Base-by-base conservation (phyloP, 179 eudicot genomes). In the Beta macrorhiza region DNA sequence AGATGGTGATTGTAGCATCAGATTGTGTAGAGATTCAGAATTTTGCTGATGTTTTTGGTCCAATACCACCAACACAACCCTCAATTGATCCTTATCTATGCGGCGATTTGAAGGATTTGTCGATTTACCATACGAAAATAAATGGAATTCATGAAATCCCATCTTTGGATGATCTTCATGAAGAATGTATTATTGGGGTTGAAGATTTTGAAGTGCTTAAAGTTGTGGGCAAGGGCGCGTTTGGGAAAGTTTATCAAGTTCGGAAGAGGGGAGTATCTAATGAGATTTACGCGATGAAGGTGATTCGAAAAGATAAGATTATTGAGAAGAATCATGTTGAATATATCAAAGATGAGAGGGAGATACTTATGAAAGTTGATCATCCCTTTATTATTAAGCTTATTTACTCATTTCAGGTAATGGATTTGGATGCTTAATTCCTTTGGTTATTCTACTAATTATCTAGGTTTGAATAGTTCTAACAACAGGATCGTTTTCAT, bases 341-440 rank as follows among this genome's bases (percentile, higher is more conserved):
- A 55, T 93, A 92, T 79, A 90, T 92, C 80, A 84, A 86, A 72
- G 87, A 90, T 1, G 97, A 93, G 85, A 90, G 90, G 84, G 97
- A 93, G 74, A 89, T 93, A 13, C 79, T 92, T 70, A 82, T 90
- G 79, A 90, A 87, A 80, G 84, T 89, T 73, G 91, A 90, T 80
- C 97, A 93, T 83, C 97, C 97, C 44, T 93, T 87, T 42, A 87
- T 93, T 57, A 87, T 92, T 81, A 91, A 90, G 87, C 93, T 93
- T 25, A 84, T 87, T 82, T 91, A 87, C 85, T 91, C 97, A 2
- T 93, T 93, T 83, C 94, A 91, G 87, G 97, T 92, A 69, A 37
- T 10, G 45, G 1, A 47, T 59, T 47, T 37, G 14, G 7, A 20
- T 22, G 62, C 57, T 58, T 37, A 37, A 37, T 29, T 52, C 68